Percentiles rank a stretch among this genome's conserved stretches.
Evolutionary conservation across 2,329 filamentous ascomycete genomes (phyloP).

Genomic region (Paraconiothyrium brasiliense): DNA sequence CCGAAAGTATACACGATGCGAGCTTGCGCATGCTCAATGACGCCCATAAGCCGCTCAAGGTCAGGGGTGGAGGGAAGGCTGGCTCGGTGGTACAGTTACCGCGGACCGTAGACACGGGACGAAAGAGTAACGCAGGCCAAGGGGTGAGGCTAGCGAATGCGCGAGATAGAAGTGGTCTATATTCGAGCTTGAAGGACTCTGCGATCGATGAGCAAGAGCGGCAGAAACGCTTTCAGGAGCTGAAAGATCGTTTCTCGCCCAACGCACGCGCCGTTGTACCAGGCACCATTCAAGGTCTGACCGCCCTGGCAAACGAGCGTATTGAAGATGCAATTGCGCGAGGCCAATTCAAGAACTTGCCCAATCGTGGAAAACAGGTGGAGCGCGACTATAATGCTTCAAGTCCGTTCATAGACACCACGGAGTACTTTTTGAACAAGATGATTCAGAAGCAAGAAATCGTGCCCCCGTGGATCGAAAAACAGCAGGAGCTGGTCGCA

Average conservation of each 20-base stretch:
- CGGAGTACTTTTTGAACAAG: slow-evolving; percentile 98
- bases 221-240: slow-evolving; percentile 74
- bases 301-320: slow-evolving; percentile 85
- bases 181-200: slow-evolving; percentile 62
- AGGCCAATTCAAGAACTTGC: slow-evolving; percentile 88
- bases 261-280: slow-evolving; percentile 78
- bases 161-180: slow-evolving; percentile 66
- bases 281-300: slow-evolving; percentile 78
- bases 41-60: slow-evolving; percentile 63
- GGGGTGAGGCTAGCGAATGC: slow-evolving; percentile 63
- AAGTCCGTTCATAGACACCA: slow-evolving; percentile 93
- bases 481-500: slow-evolving; percentile 87
- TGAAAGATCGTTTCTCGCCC: slow-evolving; percentile 83
- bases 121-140: slow-evolving; percentile 50
- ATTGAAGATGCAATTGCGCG: slow-evolving; percentile 94
- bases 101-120: slow-evolving; percentile 43
- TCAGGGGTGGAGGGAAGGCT: slow-evolving; percentile 29
- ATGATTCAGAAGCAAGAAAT: slow-evolving; percentile 97
- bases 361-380: slow-evolving; percentile 72
- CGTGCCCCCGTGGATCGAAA: slow-evolving; percentile 98
- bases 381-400: slow-evolving; percentile 82
- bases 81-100: slow-evolving; percentile 36
- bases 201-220: slow-evolving; percentile 75
- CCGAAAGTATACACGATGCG: slow-evolving; percentile 77
- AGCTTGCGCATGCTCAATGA: slow-evolving; percentile 81